Evolutionary conservation across 2,329 filamentous ascomycete genomes (phyloP), one percentile per base, ranked within the genome.

Genomic region (Daldinia eschscholtzii): DNA sequence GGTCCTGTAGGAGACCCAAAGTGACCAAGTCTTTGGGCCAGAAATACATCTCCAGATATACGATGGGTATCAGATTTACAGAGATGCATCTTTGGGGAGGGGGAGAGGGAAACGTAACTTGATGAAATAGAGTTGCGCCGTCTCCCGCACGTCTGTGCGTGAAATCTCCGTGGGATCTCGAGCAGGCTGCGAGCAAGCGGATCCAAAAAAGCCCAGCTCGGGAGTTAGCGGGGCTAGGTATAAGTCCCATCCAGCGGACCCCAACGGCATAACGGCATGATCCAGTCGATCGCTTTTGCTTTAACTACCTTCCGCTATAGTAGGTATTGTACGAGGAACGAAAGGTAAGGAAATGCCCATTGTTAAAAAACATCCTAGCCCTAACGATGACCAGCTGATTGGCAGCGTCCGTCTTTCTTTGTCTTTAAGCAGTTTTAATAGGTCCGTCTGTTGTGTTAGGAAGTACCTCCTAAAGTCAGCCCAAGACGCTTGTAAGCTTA

Each of bases 101-200:
- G 20, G 20, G 20, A 23, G 20, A 23, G 20, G 20, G 20, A 33
- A 18, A 52, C 26, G 26, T 33, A 52, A 18, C 46, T 52, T 30
- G 48, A 55, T 57, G 23, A 61, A 61, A 58, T 52, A 58, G 39
- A 41, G 65, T 65, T 68, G 44, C 62, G 57, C 50, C 44, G 52
- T 59, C 42, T 65, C 57, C 68, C 65, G 39, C 44, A 53, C 61
- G 59, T 68, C 59, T 66, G 68, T 68, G 65, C 65, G 65, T 57
- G 62, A 33, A 65, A 67, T 61, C 57, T 70, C 56, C 64, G 57
- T 64, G 52, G 56, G 44, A 67, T 53, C 57, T 67, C 44, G 30
- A 56, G 39, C 26, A n/a, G 56, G 30, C 64, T 62, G 39, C 26
- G 52, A 69, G 41, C 41, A 23, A 57, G 44, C 57, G 53, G 64